Evolutionary conservation across 1,284 basidiomycete genomes (phyloP), one percentile per base, ranked within the genome.

Genomic region (Cutaneotrichosporon cyanovorans): DNA sequence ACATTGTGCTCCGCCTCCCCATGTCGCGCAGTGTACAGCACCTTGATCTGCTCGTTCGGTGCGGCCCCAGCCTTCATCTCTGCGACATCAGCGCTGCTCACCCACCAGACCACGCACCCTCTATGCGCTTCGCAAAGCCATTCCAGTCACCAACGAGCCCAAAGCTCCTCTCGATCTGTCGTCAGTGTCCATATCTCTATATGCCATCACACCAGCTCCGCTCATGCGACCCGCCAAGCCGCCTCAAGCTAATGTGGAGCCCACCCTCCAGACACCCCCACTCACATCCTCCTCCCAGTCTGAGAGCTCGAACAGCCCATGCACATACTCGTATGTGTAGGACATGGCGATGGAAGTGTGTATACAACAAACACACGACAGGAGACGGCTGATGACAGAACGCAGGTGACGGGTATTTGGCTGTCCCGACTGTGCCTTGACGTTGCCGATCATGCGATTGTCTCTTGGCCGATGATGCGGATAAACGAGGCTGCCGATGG

Each of bases 1-100:
- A 57, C 49, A 37, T 62, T 63, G 48, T 63, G 62, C 45, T 63
- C 58, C 11, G 60, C 60, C 50, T 65, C 58, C 22, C 63, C 63
- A 37, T 65, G 63, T 20, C 63, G 51, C 15, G 60, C 61, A 1
- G 57, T 51, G 37, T 56, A 65, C 18, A 65, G 43, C 16, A 65
- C 63, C 25, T 58, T 60, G 50, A 65, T 51, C 18, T 39, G 48
- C 46, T 61, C 55, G 31, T 53, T 57, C 3, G 41, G 21, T 40
- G 40, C 20, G 19, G 45, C 47, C 46, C 45, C 11, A 12, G 22
- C 7, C 23, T 61, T 39, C 4, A 62, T 49, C 30, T 55, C 61
- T 62, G 40, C 20, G 14, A 44, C 5, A 42, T 49, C 16, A 28
- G 9, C 19, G 42, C 3, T 7, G 4, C 21, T 7, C 10, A 14